Percentiles rank a stretch among this genome's conserved stretches.
Evolutionary conservation across 345 rosid species (phyloP).

Genomic region (Citrus australasica): DNA sequence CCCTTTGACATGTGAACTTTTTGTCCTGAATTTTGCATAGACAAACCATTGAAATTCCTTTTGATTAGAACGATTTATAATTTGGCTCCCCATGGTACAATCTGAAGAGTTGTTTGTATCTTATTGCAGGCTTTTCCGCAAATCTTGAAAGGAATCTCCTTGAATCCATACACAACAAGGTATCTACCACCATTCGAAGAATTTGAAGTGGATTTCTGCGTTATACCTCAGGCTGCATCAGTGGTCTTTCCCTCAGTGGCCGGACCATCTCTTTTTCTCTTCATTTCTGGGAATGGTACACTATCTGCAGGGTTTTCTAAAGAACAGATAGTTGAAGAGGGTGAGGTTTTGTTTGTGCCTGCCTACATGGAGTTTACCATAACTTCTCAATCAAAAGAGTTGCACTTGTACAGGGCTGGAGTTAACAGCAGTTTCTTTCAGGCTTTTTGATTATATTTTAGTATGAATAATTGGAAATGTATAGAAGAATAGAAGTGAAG

Average conservation of each 20-base stretch:
- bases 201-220: conserved; percentile 35
- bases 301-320: conserved; percentile 4
- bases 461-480: neutral
- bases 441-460: conserved; percentile 5
- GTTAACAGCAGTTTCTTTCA: conserved; percentile 43
- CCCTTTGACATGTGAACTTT: neutral
- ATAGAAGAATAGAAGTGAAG: neutral
- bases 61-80: too few relatives aligned
- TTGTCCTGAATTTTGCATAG: neutral
- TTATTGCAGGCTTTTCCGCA: conserved; percentile 33
- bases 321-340: conserved; percentile 17
- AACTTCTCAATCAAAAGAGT: conserved; percentile 14
- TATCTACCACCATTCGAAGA: conserved; percentile 38
- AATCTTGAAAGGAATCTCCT: conserved; percentile 29
- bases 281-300: conserved; percentile 22
- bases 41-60: neutral
- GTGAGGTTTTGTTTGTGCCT: conserved; percentile 34
- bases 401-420: conserved; percentile 39
- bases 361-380: conserved; percentile 21
- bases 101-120: neutral
- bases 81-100: neutral
- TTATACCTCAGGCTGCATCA: conserved; percentile 27
- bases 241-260: conserved; percentile 27
- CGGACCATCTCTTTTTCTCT: conserved; percentile 34
- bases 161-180: conserved; percentile 28